These are phyloP conservation scores for Leccinum boreale DNA, from an alignment of 768 basidiomycete species.

Conservation along the genomic window DNA sequence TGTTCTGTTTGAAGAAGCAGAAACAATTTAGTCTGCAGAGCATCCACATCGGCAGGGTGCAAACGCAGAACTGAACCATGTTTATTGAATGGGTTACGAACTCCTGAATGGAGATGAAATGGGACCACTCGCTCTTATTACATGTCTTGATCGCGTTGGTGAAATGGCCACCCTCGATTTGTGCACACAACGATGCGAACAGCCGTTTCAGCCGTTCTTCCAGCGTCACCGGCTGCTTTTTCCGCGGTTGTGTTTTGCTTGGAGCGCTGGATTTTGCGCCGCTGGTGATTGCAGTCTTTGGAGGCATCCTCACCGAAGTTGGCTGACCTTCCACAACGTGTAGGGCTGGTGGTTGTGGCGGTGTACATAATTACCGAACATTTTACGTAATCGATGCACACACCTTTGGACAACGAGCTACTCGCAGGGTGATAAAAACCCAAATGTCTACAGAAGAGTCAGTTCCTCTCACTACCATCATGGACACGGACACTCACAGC, in stretches of 20 bases:
- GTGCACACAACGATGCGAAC: slow-evolving; percentile 78
- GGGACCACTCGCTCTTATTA: slow-evolving; percentile 69
- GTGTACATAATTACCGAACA: slow-evolving; percentile 22
- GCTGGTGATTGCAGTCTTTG: slow-evolving; percentile 4
- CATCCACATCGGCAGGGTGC: slow-evolving; percentile 65
- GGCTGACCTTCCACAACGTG: neutral
- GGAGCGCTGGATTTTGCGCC: slow-evolving; percentile 4
- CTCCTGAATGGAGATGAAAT: slow-evolving; percentile 21
- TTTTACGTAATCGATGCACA: slow-evolving; percentile 18
- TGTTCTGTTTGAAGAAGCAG: slow-evolving; percentile 84
- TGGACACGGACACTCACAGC: neutral
- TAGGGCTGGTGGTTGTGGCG: slow-evolving; percentile 1
- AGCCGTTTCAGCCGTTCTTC: slow-evolving; percentile 47
- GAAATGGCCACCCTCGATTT: slow-evolving; percentile 89
- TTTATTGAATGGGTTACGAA: slow-evolving; percentile 14
- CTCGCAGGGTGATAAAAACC: slow-evolving; percentile 17
- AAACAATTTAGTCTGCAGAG: slow-evolving; percentile 81
- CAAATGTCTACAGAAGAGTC: slow-evolving; percentile 57
- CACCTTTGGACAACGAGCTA: neutral
- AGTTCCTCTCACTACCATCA: slow-evolving; percentile 17
- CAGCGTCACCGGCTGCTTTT: slow-evolving; percentile 20
- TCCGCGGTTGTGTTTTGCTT: slow-evolving; percentile 12
- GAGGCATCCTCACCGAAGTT: slow-evolving; percentile 17
- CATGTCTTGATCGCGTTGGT: slow-evolving; percentile 86
- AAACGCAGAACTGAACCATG: slow-evolving; percentile 61